phyloP scores from a whole-genome alignment of 2,329 filamentous ascomycete genomes.

The Tolypocladium capitatum region DNA sequence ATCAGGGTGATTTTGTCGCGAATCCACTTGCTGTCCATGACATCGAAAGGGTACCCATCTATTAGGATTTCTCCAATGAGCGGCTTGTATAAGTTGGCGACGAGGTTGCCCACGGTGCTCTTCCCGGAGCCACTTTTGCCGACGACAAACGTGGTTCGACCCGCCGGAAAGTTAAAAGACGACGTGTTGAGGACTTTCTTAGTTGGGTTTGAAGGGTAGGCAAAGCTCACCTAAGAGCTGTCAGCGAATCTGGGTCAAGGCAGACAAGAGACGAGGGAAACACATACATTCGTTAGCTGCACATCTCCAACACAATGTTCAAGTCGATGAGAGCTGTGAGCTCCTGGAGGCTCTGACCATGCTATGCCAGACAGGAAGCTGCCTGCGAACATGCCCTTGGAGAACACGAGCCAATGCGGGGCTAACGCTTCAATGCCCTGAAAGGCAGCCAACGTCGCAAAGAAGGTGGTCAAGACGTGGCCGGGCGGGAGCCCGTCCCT shows the following conservation, averaged over 20 bases:
- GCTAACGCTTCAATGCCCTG: constrained; percentile 62
- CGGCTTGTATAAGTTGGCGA: constrained; percentile 66
- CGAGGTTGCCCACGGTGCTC: constrained; percentile 70
- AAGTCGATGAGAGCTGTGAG: constrained; percentile 14
- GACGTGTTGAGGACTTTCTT: constrained; percentile 46
- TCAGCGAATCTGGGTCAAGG: background rate
- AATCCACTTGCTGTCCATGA: constrained; percentile 57
- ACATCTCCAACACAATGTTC: constrained; percentile 50
- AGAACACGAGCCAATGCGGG: constrained; percentile 63
- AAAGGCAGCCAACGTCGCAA: constrained; percentile 63
- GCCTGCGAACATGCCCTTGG: constrained; percentile 67
- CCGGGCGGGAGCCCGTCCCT: constrained; percentile 46
- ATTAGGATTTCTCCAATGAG: constrained; percentile 51
- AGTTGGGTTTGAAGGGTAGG: constrained; percentile 60
- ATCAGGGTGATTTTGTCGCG: constrained; percentile 66
- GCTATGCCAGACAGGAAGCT: constrained; percentile 41
- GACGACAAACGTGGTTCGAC: constrained; percentile 66
- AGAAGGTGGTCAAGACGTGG: constrained; percentile 71
- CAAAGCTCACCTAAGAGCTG: constrained; percentile 54
- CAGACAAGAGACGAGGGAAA: background rate
- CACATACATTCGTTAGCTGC: constrained; percentile 50
- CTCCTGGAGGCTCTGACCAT: background rate
- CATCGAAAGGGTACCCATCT: constrained; percentile 49
- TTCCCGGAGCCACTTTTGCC: constrained; percentile 86
- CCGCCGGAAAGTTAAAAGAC: constrained; percentile 57